A percentile compares a stretch with the other conserved stretches of the same genome.
Conservation (phyloP, 768 basidiomycete species). For the Leccinum subtestaceum region DNA sequence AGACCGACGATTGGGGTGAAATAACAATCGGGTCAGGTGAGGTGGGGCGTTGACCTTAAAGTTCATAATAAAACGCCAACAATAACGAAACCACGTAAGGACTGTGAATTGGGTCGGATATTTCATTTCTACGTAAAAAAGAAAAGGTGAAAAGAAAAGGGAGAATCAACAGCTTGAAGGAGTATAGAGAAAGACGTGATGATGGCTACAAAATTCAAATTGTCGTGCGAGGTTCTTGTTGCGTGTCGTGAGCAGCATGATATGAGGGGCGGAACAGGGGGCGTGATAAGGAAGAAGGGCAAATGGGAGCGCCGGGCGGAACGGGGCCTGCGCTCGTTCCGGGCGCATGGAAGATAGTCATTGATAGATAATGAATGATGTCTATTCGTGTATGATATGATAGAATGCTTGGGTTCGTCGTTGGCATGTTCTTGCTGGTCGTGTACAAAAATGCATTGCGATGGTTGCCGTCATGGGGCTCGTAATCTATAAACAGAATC, state of each 20-base stretch:
- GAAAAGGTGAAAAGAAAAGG: neutral
- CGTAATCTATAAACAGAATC: conserved; percentile 19
- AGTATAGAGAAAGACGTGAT: neutral
- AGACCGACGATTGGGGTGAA: conserved; percentile 3
- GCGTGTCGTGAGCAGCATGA: conserved; percentile 17
- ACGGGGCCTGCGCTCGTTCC: conserved; percentile 12
- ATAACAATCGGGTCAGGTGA: neutral
- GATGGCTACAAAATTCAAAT: conserved; percentile 12
- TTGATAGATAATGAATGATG: conserved; percentile 11
- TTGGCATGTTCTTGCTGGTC: conserved; percentile 14
- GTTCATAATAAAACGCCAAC: neutral
- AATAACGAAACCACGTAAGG: conserved; percentile 13
- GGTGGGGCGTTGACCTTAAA: neutral
- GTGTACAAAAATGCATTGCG: conserved; percentile 28
- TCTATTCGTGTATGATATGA: conserved; percentile 13
- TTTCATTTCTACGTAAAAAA: conserved; percentile 7
- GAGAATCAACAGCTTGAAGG: neutral
- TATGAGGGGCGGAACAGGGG: conserved; percentile 7
- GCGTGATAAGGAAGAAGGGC: neutral
- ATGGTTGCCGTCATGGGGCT: conserved; percentile 18
- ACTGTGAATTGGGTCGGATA: conserved; percentile 15
- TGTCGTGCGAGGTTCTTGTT: conserved; percentile 6
- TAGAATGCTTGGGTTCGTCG: conserved; percentile 22
- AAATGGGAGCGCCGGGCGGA: neutral
- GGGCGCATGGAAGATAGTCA: neutral